Conservation (phyloP, 2,329 filamentous ascomycete species). For the Polytolypa hystricis region DNA sequence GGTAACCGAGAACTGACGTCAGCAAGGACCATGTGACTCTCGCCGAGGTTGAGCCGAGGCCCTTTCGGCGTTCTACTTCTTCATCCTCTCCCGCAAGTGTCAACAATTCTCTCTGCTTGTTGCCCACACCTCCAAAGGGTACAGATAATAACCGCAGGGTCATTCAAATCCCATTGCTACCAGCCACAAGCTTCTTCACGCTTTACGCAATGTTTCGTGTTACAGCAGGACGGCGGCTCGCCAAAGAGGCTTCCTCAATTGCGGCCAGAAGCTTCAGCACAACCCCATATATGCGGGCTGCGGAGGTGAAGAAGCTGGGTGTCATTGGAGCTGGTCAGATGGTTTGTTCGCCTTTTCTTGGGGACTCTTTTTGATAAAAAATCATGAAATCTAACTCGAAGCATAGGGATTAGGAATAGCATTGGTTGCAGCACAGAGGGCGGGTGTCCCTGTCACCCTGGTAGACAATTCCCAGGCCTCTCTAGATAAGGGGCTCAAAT, state of each 20-base stretch:
- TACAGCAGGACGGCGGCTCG: conserved; percentile 20
- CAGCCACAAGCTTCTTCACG: conserved; percentile 10
- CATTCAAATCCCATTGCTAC: too few species aligned
- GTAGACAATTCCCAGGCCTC: conserved; percentile 77
- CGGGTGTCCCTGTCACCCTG: conserved; percentile 70
- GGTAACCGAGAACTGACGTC: conserved; percentile 23
- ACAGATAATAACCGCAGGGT: too few species aligned
- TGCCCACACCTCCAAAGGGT: too few species aligned
- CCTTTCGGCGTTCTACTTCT: not conserved
- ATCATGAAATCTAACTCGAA: too few species aligned
- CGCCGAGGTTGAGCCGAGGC: conserved; percentile 2
- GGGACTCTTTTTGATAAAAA: too few species aligned
- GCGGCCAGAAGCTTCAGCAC: conserved; percentile 56
- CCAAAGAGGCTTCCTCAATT: conserved; percentile 24
- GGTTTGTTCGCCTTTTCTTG: conserved; percentile 45
- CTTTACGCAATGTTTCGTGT: conserved; percentile 25
- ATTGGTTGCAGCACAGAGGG: conserved; percentile 78
- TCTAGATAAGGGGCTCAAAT: conserved; percentile 77
- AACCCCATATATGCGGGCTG: conserved; percentile 46
- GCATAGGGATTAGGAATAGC: conserved; percentile 91
- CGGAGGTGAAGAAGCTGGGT: conserved; percentile 73
- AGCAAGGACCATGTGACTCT: conserved; percentile 9
- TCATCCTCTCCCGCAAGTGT: not conserved
- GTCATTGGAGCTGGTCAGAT: conserved; percentile 94
- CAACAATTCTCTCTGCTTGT: not conserved